Base-by-base conservation (phyloP, 352 stramenopile genomes). In the Globisporangium nodosum region DNA sequence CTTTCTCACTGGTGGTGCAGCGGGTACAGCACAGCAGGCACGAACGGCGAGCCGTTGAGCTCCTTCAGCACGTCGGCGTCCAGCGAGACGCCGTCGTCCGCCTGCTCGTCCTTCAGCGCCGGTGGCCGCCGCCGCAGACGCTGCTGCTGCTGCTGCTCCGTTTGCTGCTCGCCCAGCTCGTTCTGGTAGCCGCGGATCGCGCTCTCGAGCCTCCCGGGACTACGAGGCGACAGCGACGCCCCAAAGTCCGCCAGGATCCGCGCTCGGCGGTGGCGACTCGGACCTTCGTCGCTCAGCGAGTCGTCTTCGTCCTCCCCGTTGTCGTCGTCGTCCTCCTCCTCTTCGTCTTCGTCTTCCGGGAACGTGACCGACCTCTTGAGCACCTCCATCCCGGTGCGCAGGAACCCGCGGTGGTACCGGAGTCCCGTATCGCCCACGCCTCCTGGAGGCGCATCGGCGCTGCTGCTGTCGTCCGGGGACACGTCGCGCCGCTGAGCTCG, bases 311-410 rank as follows among this genome's bases (percentile, higher is more conserved):
- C 57, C 20, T 49, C 58, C 15, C 56, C 27, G 48, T 56, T 21
- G 8, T 33, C 55, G 5, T 43, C 47, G 0, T 54, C 39, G 11
- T 53, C 40, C 16, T 57, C 33, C 33, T 6, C 33, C 33, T 45
- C 47, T 0, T 54, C 39, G 15, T 53, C 40, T 15, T 57, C 58
- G 6, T 68, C 60, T 52, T 65, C 58, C 3, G 45, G 57, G n/a
- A 37, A 24, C 12, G 50, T 11, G 12, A 30, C 31, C 3, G 35
- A 48, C 4, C 20, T 50, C 35, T 75, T 74, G 1, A 88, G 53
- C 45, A 88, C 74, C 54, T 88, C 76, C 73, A 89, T 86, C 0
- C 81, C 81, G 0, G 75, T 66, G 6, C 70, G 74, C 7, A 91
- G 57, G 42, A 88, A 86, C 4, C 77, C 79, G 5, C 75, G 71